Base-by-base conservation (phyloP, 106 monocot genomes). In the Dioscorea dumetorum region DNA sequence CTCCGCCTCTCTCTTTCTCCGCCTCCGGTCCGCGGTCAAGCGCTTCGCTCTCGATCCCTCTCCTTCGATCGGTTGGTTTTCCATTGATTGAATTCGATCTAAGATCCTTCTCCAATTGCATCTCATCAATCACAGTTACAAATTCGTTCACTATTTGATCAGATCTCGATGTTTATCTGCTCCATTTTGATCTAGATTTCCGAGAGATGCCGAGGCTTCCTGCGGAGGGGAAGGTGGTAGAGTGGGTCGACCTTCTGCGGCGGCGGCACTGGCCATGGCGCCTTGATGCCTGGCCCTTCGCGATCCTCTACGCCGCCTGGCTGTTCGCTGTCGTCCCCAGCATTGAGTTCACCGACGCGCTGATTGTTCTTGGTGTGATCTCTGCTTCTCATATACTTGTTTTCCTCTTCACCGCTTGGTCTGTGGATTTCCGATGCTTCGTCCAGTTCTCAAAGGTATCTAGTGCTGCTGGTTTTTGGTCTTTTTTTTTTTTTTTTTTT, bases 331-430 rank as follows among this genome's bases (percentile, higher is more conserved):
- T 77, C 41, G 78, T 86, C 22, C 95, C 91, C 3, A 84, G 78
- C 53, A 73, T 95, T 41, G 91, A 95, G 20, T 81, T 87, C 70
- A 78, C 80, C 18, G 97, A 97, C 60, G 86, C 97, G 11, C 52
- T 67, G 33, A 89, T 97, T 33, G 82, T 97, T 50, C 92, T 97
- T n/a, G 89, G 84, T 6, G 91, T 71, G 6, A 60, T 92, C 63
- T 62, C 79, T 5, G 78, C 77, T 63, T 17, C 60, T 18, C 97
- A 97, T 64, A 81, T 89, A 35, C 84, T 97, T 34, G 82, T 87
- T 28, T 67, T 91, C n/a, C 89, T 97, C 22, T 97, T 97, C 61
- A 91, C 91, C 9, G 84, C 88, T 31, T 97, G 97, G 97, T 97
- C 91, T 12, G 82, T 97, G 20, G 84, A 92, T 72, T 97, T 97